Base-by-base conservation (phyloP, 1,284 basidiomycete genomes). In the Stygiomarasmius scandens region DNA sequence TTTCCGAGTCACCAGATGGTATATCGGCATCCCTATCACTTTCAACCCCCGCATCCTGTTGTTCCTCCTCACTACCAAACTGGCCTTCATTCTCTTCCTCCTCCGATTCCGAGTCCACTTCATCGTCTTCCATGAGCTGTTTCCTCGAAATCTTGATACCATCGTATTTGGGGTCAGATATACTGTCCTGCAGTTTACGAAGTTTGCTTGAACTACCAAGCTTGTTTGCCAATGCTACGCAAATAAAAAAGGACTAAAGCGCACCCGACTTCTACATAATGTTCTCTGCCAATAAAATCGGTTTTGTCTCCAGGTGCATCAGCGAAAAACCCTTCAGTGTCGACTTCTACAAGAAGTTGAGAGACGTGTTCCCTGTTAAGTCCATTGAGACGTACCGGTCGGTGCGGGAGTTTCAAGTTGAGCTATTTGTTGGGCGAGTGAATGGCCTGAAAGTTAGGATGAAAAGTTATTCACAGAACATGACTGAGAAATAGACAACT, bases 251-350 rank as follows among this genome's bases (percentile, higher is more conserved):
- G n/a, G n/a, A n/a, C n/a, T n/a, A n/a, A n/a, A n/a, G 74, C 83
- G 64, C 69, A 93, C 92, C 90, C 90, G 47, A 95, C 91, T 66
- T 91, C 85, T 44, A 93, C 66, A 70, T 95, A 96, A 71, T 95
- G 93, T 63, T 86, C 87, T 64, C 87, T 79, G 0, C 80, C 83
- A 23, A 77, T 80, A 32, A 63, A 63, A 9, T 62, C n/a, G 32
- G 72, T 66, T 52, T 65, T 62, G 12, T 12, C 12, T 12, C 29
- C 29, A 32, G 29, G 63, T 12, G 65, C 70, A 50, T 67, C 69
- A 29, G 64, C 70, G 66, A 74, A 79, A 24, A 82, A 72, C 63
- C 88, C 85, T 69, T 95, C 93, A 9, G 88, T 89, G 71, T 95
- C 93, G 66, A 87, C 77, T 66, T 93, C 92, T 92, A 57, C 16